Evolutionary conservation across 1,284 basidiomycete genomes (phyloP).

Genomic region (Omphalotus olearius): DNA sequence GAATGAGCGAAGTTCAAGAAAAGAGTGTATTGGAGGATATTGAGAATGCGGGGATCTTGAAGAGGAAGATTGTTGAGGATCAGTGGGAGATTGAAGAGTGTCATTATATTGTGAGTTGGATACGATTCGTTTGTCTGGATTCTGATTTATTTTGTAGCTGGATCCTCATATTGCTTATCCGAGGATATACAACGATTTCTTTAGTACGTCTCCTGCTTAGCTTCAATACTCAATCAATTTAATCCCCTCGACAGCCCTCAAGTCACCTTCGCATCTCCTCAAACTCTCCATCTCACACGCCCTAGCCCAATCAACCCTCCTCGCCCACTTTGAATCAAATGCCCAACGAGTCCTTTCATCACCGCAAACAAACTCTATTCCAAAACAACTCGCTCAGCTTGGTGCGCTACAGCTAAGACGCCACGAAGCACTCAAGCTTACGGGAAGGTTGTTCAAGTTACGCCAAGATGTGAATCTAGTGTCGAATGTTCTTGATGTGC

Average conservation of each 20-base stretch:
- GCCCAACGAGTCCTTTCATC: conserved; percentile 79
- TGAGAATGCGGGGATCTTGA: conserved; percentile 66
- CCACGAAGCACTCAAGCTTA: conserved; percentile 83
- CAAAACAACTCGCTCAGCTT: conserved; percentile 77
- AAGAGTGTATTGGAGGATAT: conserved; percentile 79
- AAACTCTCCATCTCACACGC: conserved; percentile 93
- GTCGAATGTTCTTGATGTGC: conserved; percentile 92
- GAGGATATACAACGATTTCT: conserved; percentile 90
- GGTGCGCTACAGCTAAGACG: conserved; percentile 79
- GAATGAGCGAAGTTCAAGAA: conserved; percentile 74
- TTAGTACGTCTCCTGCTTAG: conserved; percentile 52
- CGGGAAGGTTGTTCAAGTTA: conserved; percentile 85
- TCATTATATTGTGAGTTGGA: conserved; percentile 67
- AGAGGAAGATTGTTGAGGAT: conserved; percentile 53
- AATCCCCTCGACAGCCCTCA: conserved; percentile 57
- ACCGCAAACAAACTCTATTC: conserved; percentile 76
- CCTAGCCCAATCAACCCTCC: conserved; percentile 90
- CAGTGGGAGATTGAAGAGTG: conserved; percentile 91
- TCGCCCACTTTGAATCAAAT: conserved; percentile 84
- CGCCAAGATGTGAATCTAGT: conserved; percentile 90
- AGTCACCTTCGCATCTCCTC: conserved; percentile 82
- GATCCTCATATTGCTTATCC: conserved; percentile 83
- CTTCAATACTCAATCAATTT: conserved; percentile 7
- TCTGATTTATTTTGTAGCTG: conserved; percentile 46
- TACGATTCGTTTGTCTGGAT: no score